A percentile compares a stretch with the other conserved stretches of the same genome.
Conservation (phyloP, 1,139 yeast genomes). For the Kluyveromyces sp. region DNA sequence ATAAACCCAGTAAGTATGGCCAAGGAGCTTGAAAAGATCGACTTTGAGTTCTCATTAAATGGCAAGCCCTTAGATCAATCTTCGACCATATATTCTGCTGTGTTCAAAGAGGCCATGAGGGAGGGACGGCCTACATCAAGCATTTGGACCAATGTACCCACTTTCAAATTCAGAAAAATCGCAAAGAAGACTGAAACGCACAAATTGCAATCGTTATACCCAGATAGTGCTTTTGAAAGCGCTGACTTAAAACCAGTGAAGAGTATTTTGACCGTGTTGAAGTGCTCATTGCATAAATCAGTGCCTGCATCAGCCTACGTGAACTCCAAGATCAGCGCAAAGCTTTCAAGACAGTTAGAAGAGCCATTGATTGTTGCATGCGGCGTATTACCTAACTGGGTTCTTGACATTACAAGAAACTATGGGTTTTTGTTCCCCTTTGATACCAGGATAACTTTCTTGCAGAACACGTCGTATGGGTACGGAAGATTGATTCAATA, state of each 20-base stretch:
- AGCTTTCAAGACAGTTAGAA: constrained; percentile 78
- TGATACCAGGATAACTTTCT: constrained; percentile 67
- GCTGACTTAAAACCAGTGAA: constrained; percentile 38
- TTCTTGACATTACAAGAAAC: constrained; percentile 58
- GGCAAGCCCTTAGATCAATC: constrained; percentile 59
- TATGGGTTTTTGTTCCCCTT: constrained; percentile 83
- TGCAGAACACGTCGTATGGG: constrained; percentile 89
- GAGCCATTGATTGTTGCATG: constrained; percentile 87
- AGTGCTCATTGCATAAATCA: constrained; percentile 35
- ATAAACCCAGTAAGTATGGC: constrained; percentile 8
- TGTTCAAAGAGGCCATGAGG: constrained; percentile 47
- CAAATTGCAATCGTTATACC: constrained; percentile 24
- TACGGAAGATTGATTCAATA: constrained; percentile 74
- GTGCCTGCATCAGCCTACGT: constrained; percentile 46
- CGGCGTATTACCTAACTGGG: constrained; percentile 84
- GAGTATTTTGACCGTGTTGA: constrained; percentile 48
- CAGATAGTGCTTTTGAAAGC: constrained; percentile 33
- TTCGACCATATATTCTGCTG: constrained; percentile 75
- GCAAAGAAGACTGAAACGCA: constrained; percentile 20
- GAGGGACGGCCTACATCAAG: constrained; percentile 37
- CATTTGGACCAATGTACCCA: constrained; percentile 54
- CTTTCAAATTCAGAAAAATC: constrained; percentile 44
- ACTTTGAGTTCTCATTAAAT: constrained; percentile 54
- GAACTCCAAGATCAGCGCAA: constrained; percentile 80
- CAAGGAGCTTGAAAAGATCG: constrained; percentile 30